Percentiles rank a stretch among this genome's conserved stretches.
Conservation (phyloP, 2,329 filamentous ascomycete genomes). For the Fonsecaea erecta region DNA sequence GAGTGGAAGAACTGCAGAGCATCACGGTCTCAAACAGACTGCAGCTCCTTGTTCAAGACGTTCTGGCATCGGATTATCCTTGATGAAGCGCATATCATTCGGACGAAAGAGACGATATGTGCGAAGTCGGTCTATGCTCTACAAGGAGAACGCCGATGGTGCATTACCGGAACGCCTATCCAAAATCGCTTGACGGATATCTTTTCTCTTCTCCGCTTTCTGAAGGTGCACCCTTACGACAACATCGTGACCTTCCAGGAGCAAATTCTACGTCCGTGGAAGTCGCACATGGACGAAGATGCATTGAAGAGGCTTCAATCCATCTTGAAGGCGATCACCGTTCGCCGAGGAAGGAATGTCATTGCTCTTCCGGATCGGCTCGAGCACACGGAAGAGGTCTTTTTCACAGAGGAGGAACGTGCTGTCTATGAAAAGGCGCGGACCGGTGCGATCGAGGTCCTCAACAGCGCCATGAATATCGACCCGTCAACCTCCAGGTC, state of each 20-base stretch:
- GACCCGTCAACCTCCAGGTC: conserved; percentile 3
- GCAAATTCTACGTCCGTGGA: conserved; percentile 42
- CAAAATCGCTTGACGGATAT: conserved; percentile 55
- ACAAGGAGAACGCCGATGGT: conserved; percentile 49
- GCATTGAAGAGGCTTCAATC: conserved; percentile 12
- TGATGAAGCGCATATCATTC: conserved; percentile 53
- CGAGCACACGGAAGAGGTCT: not conserved
- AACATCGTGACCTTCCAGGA: conserved; percentile 47
- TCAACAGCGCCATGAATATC: not conserved
- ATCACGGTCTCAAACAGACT: too few relatives aligned
- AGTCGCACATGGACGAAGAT: conserved; percentile 8
- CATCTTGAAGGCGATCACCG: conserved; percentile 19
- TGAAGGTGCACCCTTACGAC: conserved; percentile 50
- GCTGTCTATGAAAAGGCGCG: conserved; percentile 17
- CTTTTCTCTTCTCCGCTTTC: conserved; percentile 50
- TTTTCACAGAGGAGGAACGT: conserved; percentile 5
- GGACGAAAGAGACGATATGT: conserved; percentile 44
- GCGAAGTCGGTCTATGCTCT: conserved; percentile 48
- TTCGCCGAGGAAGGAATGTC: conserved; percentile 19
- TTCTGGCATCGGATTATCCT: conserved; percentile 50
- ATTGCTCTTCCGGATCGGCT: conserved; percentile 13
- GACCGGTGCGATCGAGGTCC: conserved; percentile 3
- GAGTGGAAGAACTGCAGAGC: conserved; percentile 41
- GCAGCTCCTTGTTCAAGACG: conserved; percentile 41
- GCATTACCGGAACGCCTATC: conserved; percentile 56